phyloP scores from a whole-genome alignment of 1,284 basidiomycete genomes.

The Sporisorium iseilematis-ciliati region DNA sequence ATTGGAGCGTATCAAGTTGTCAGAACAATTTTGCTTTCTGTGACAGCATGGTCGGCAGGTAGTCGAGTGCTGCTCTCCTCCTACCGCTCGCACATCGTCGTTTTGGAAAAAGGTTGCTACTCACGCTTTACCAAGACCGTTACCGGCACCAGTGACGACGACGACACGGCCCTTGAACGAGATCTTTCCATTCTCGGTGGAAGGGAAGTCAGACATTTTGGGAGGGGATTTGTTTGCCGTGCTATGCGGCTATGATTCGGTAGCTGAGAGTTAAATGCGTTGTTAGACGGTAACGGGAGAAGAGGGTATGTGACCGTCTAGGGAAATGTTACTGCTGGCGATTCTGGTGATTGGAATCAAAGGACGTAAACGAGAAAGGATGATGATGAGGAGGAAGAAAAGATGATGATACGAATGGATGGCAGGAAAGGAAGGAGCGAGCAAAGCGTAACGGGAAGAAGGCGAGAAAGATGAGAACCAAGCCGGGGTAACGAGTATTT shows the following conservation, averaged over 20 bases:
- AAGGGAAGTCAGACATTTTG: conserved; percentile 66
- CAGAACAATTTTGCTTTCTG: conserved; percentile 1
- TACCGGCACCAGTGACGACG: conserved; percentile 94
- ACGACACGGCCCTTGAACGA: conserved; percentile 90
- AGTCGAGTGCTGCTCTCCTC: neutral
- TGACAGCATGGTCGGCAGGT: neutral
- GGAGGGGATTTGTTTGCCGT: conserved; percentile 13
- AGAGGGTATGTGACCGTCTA: conserved; percentile 18
- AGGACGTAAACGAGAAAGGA: neutral
- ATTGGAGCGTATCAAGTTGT: neutral
- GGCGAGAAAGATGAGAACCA: conserved; percentile 3
- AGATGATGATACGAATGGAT: conserved; percentile 6
- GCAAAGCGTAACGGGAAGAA: conserved; percentile 5
- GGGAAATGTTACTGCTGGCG: neutral
- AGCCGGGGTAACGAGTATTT: conserved; percentile 22
- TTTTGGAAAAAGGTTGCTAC: conserved; percentile 64
- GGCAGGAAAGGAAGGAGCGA: conserved; percentile 11
- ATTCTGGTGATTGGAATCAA: neutral
- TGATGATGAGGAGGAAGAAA: neutral
- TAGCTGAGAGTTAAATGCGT: conserved; percentile 10
- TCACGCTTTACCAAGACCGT: conserved; percentile 90
- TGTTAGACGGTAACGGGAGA: conserved; percentile 6
- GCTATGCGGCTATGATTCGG: conserved; percentile 18
- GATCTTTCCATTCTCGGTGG: conserved; percentile 66
- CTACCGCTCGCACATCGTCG: neutral